Conservation (phyloP, 192 early-diverging fungal species). For the Radiomyces spectabilis region DNA sequence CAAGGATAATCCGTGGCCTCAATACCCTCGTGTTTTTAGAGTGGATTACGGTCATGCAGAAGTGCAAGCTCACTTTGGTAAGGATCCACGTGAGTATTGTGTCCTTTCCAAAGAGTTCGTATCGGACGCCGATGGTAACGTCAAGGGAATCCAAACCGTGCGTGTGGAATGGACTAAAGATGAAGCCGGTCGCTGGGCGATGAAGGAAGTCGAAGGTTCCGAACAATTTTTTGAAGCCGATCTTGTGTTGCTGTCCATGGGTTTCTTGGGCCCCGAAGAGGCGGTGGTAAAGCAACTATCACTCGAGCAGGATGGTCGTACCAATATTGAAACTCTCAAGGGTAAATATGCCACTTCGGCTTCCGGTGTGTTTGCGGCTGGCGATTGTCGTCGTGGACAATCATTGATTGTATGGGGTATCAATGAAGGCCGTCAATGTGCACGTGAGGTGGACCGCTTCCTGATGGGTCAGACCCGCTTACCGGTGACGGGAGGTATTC, state of each 20-base stretch:
- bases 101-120: constrained; percentile 96
- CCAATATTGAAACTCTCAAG: constrained; percentile 75
- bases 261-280: constrained; percentile 93
- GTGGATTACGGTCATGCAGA: constrained; percentile 97
- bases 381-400: constrained; percentile 96
- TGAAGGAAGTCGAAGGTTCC: constrained; percentile 83
- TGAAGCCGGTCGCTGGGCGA: constrained; percentile 67
- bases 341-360: constrained; percentile 74
- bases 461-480: constrained; percentile 75
- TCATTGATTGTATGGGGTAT: constrained; percentile 97
- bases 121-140: constrained; percentile 64
- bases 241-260: constrained; percentile 91
- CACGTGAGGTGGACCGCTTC: constrained; percentile 83
- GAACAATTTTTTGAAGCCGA: constrained; percentile 85
- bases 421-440: constrained; percentile 94
- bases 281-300: constrained; percentile 71
- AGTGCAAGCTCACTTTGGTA: constrained; percentile 78
- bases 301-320: constrained; percentile 64
- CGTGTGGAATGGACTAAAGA: constrained; percentile 95
- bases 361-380: constrained; percentile 87
- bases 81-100: constrained; percentile 93
- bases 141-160: constrained; percentile 90
- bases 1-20: constrained; percentile 95
- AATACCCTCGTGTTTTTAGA: constrained; percentile 92
- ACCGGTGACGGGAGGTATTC: constrained; percentile 85